Percentiles rank a stretch among this genome's conserved stretches.
These are phyloP conservation scores for Nicotiana noctiflora DNA, from an alignment of 257 asterid species.

Conservation along the genomic window DNA sequence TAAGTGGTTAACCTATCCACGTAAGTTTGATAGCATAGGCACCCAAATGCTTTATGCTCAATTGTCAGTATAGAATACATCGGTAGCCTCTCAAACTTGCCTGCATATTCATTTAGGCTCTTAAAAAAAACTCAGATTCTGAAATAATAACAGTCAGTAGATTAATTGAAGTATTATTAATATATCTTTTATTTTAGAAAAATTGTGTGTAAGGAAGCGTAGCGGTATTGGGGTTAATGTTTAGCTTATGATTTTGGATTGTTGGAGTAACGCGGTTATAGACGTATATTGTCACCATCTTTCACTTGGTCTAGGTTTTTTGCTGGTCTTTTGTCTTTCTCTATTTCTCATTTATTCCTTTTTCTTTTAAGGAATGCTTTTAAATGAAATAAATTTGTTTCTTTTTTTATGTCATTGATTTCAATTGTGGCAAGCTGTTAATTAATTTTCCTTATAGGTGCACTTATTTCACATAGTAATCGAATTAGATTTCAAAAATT, in stretches of 20 bases:
- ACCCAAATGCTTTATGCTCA: too few relatives aligned
- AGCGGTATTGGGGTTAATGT: background rate
- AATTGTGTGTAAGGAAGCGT: background rate
- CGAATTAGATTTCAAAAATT: background rate
- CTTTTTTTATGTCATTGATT: background rate
- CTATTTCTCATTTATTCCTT: background rate
- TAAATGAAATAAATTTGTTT: background rate
- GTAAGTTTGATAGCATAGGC: too few relatives aligned
- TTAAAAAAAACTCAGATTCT: too few relatives aligned
- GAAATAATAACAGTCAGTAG: too few relatives aligned
- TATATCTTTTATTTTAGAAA: too few relatives aligned
- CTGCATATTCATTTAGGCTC: too few relatives aligned
- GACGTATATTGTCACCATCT: slow-evolving; percentile 33
- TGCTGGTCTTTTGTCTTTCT: background rate
- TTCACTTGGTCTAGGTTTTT: slow-evolving; percentile 4
- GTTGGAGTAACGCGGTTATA: slow-evolving; percentile 36
- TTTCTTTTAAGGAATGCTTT: background rate
- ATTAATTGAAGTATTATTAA: too few relatives aligned
- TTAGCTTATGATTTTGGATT: background rate
- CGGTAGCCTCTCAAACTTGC: too few relatives aligned
- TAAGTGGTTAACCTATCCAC: too few relatives aligned
- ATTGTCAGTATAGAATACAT: too few relatives aligned
- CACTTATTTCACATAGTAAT: background rate
- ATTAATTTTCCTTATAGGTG: background rate
- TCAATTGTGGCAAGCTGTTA: background rate